phyloP scores from a whole-genome alignment of 2,329 filamentous ascomycete species.

The Aspergillus melleus region DNA sequence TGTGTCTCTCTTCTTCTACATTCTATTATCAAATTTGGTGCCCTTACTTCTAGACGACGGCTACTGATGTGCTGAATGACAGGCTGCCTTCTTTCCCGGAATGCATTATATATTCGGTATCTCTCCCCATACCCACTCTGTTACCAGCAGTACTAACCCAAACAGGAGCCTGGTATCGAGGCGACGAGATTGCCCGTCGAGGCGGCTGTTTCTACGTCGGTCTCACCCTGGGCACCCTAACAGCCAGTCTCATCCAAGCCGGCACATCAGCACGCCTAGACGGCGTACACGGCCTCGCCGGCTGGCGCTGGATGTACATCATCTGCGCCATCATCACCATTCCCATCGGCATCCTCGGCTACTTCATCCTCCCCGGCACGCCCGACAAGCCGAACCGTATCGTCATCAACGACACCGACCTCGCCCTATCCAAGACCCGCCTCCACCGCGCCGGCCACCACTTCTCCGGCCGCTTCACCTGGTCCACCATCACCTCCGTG shows the following conservation, averaged over 20 bases:
- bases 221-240: slow-evolving; percentile 53
- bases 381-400: slow-evolving; percentile 51
- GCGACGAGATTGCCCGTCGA: slow-evolving; percentile 49
- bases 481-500: slow-evolving; percentile 33
- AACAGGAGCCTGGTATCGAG: slow-evolving; percentile 49
- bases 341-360: slow-evolving; percentile 53
- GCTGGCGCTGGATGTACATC: slow-evolving; percentile 61
- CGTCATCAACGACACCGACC: slow-evolving; percentile 49
- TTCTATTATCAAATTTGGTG: neutral
- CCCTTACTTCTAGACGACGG: neutral
- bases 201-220: slow-evolving; percentile 56
- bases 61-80: neutral
- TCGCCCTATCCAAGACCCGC: slow-evolving; percentile 47
- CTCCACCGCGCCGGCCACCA: slow-evolving; percentile 49
- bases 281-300: slow-evolving; percentile 48
- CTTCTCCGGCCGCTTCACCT: slow-evolving; percentile 30
- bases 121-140: neutral
- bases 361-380: slow-evolving; percentile 54
- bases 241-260: slow-evolving; percentile 53
- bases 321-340: slow-evolving; percentile 57
- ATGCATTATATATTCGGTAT: slow-evolving; percentile 38
- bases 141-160: neutral
- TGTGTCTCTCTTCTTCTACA: slow-evolving; percentile 4
- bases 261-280: slow-evolving; percentile 44
- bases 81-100: slow-evolving; percentile 41